A percentile compares a stretch with the other conserved stretches of the same genome.
Evolutionary conservation across 371 early-diverging fungal genomes (phyloP).

Genomic region (Paraphysoderma sedebokerense): DNA sequence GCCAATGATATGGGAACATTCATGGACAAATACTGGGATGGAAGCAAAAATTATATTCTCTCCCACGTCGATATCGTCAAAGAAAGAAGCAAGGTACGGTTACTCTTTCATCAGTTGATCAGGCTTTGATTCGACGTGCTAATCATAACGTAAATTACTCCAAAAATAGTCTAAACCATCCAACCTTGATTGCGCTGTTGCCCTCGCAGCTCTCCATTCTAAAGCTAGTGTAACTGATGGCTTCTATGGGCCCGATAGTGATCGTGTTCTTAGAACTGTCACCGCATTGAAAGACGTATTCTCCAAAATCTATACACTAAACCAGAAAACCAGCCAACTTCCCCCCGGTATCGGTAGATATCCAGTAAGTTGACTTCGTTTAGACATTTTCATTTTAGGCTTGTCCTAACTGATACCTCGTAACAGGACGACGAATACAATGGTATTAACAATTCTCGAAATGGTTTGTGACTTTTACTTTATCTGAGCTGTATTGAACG

Average conservation of each 20-base stretch:
- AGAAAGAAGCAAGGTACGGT: too few relatives aligned
- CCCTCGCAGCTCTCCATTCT: slow-evolving; percentile 37
- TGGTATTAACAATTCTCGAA: too few relatives aligned
- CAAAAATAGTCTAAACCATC: slow-evolving; percentile 18
- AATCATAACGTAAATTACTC: too few relatives aligned
- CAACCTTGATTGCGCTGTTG: slow-evolving; percentile 36
- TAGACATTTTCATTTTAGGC: too few relatives aligned
- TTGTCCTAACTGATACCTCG: too few relatives aligned
- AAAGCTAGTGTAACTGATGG: not conserved
- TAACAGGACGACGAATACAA: slow-evolving; percentile 45
- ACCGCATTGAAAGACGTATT: slow-evolving; percentile 20
- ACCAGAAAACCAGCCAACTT: slow-evolving; percentile 9
- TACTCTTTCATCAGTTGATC: too few relatives aligned
- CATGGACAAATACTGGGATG: slow-evolving; percentile 24
- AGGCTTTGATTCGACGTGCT: too few relatives aligned
- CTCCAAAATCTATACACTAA: slow-evolving; percentile 29
- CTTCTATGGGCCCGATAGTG: slow-evolving; percentile 5
- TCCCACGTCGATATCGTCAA: slow-evolving; percentile 18
- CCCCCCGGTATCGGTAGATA: slow-evolving; percentile 51
- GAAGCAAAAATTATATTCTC: slow-evolving; percentile 9
- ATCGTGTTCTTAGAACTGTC: slow-evolving; percentile 31
- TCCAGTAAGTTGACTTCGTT: too few relatives aligned
- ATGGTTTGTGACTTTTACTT: too few relatives aligned
- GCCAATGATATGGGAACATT: slow-evolving; percentile 8
- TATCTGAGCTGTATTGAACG: too few relatives aligned